phyloP scores from a whole-genome alignment of 1,284 basidiomycete species.

The Marasmius oreades region DNA sequence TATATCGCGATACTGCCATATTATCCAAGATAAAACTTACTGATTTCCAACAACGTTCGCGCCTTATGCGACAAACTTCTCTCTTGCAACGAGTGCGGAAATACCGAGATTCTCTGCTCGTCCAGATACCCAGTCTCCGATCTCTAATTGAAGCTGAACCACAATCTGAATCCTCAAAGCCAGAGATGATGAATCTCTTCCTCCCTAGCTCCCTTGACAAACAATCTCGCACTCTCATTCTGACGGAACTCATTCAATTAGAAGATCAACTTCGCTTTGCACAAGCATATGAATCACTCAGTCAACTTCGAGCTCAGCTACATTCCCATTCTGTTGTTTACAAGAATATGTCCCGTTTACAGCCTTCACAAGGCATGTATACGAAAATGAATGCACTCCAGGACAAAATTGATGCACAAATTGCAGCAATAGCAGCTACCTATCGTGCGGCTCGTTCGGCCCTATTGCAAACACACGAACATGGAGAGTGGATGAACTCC shows the following conservation, averaged over 20 bases:
- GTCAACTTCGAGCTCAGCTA: neutral
- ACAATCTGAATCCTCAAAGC: neutral
- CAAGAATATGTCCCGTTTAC: neutral
- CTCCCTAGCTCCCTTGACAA: neutral
- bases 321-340: neutral
- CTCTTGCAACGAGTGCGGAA: neutral
- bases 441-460: neutral
- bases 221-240: neutral
- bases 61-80: neutral
- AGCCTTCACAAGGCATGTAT: neutral
- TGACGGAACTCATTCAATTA: neutral
- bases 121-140: neutral
- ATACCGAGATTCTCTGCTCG: neutral
- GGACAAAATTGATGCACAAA: neutral
- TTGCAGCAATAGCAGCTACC: neutral
- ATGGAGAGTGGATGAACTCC: neutral
- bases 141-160: neutral
- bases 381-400: neutral
- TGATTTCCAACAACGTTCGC: neutral
- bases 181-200: neutral
- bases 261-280: neutral
- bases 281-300: neutral
- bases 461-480: neutral
- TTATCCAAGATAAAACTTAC: neutral
- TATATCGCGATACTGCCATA: too few species aligned